A percentile compares a stretch with the other conserved stretches of the same genome.
phyloP scores from a whole-genome alignment of 2,329 filamentous ascomycete species.

The Aspergillus arachidicola region DNA sequence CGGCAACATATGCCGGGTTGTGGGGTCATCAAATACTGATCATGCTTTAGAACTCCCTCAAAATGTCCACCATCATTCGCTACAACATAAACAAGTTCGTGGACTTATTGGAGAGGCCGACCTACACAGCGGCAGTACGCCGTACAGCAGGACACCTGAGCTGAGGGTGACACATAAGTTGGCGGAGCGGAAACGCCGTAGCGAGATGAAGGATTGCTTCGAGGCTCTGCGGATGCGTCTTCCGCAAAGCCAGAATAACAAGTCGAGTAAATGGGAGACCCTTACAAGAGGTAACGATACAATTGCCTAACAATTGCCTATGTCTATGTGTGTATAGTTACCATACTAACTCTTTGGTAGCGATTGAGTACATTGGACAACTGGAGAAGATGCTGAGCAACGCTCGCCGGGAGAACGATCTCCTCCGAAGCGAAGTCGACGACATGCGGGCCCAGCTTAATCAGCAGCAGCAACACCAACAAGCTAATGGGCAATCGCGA shows the following conservation, averaged over 20 bases:
- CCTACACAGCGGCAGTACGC: conserved; percentile 43
- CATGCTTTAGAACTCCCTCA: conserved; percentile 46
- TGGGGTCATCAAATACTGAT: background rate
- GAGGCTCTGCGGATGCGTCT: conserved; percentile 49
- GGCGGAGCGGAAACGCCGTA: conserved; percentile 54
- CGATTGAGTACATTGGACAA: conserved; percentile 52
- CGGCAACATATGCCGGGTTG: background rate
- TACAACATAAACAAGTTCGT: conserved; percentile 53
- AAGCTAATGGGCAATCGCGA: conserved; percentile 35
- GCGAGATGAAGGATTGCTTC: conserved; percentile 57
- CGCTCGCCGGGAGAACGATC: conserved; percentile 41
- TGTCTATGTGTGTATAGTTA: background rate
- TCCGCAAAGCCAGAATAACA: conserved; percentile 51
- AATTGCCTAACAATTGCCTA: background rate
- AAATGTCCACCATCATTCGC: conserved; percentile 50
- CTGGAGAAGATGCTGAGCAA: conserved; percentile 46
- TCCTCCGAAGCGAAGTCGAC: conserved; percentile 40
- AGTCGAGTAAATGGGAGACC: conserved; percentile 57
- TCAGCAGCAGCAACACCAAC: conserved; percentile 26
- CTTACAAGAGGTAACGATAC: conserved; percentile 45
- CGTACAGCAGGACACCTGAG: conserved; percentile 54
- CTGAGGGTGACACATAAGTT: conserved; percentile 54
- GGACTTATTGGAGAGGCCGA: conserved; percentile 51
- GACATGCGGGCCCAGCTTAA: conserved; percentile 44
- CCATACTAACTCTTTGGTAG: conserved; percentile 29